phyloP scores from a whole-genome alignment of 495 filamentous ascomycete genomes.

The Penicillium bialowiezense region DNA sequence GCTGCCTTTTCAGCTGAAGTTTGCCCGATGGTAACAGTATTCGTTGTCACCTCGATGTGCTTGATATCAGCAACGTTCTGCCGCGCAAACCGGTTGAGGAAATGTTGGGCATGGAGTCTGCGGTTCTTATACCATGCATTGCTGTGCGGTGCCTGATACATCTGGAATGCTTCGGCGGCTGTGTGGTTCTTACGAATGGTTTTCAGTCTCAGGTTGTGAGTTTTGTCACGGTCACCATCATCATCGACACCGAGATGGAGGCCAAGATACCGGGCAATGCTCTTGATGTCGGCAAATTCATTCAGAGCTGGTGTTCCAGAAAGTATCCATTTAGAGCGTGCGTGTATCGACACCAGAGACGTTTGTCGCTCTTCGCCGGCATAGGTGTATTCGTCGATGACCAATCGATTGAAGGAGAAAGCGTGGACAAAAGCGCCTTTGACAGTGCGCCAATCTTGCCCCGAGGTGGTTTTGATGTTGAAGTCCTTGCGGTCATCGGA shows the following conservation, averaged over 20 bases:
- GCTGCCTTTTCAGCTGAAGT: conserved; percentile 41
- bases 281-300: conserved; percentile 58
- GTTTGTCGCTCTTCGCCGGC: conserved; percentile 32
- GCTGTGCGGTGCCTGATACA: conserved; percentile 40
- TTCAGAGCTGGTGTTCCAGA: conserved; percentile 62
- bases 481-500: conserved; percentile 28
- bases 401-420: conserved; percentile 59
- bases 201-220: conserved; percentile 32
- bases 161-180: conserved; percentile 48
- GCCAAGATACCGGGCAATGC: conserved; percentile 53
- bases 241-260: conserved; percentile 54
- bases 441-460: conserved; percentile 18
- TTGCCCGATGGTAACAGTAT: conserved; percentile 35
- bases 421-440: conserved; percentile 49
- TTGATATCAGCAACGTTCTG: conserved; percentile 49
- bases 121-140: conserved; percentile 52
- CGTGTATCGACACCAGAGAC: conserved; percentile 33
- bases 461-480: conserved; percentile 15
- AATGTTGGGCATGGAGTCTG: conserved; percentile 47
- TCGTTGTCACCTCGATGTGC: conserved; percentile 36
- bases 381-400: conserved; percentile 71
- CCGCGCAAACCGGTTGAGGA: conserved; percentile 52
- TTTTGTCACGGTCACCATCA: conserved; percentile 34
- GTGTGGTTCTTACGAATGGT: conserved; percentile 19
- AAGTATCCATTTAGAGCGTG: conserved; percentile 61